Evolutionary conservation across 306 rosid genomes (phyloP).

Genomic region (Purshia tridentata): DNA sequence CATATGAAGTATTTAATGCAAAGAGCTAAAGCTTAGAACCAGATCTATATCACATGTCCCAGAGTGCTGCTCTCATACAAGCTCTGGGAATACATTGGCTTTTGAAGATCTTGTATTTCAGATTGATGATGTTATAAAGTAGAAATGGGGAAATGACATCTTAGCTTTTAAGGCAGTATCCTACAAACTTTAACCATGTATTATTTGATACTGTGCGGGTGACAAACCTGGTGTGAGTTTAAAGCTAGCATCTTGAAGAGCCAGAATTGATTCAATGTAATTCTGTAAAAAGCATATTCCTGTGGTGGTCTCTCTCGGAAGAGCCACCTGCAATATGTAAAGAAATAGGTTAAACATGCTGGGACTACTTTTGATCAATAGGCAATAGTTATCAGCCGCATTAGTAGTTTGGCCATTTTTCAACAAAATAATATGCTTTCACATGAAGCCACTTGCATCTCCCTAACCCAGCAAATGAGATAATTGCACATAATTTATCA

Average conservation of each 20-base stretch:
- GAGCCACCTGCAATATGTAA: slow-evolving; percentile 73
- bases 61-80: slow-evolving; percentile 6
- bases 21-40: neutral
- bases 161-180: neutral
- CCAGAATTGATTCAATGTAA: slow-evolving; percentile 78
- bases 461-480: neutral
- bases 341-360: slow-evolving; percentile 15
- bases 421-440: neutral
- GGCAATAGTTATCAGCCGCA: neutral
- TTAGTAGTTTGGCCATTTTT: neutral
- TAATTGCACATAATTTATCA: neutral
- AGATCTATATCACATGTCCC: neutral
- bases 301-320: slow-evolving; percentile 83
- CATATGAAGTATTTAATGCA: too few relatives aligned
- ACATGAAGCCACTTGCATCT: neutral
- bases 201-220: neutral
- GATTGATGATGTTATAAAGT: neutral
- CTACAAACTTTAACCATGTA: neutral
- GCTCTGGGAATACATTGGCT: neutral
- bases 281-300: slow-evolving; percentile 70
- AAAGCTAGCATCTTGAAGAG: slow-evolving; percentile 84
- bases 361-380: slow-evolving; percentile 20
- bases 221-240: slow-evolving; percentile 52
- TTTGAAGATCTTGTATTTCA: neutral
- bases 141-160: neutral